These are phyloP conservation scores for Vitis labrusca DNA, from an alignment of 164 flowering plant species.

Conservation along the genomic window DNA sequence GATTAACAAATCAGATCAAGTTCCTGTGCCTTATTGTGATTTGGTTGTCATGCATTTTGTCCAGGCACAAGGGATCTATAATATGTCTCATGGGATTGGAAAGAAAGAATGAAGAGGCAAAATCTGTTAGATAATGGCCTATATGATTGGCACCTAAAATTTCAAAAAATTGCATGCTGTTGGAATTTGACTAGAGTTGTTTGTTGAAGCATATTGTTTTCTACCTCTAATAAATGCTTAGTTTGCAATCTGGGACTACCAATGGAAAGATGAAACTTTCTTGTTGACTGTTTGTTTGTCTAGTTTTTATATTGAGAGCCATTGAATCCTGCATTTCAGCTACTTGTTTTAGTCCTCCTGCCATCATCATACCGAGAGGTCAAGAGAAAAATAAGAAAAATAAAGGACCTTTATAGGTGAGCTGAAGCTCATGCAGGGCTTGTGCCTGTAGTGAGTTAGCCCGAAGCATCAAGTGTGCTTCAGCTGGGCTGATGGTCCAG, in stretches of 20 bases:
- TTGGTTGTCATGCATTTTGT: not conserved
- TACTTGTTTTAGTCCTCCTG: no score
- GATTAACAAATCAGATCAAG: no score
- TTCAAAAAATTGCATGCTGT: not conserved
- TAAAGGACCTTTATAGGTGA: no score
- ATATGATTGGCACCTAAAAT: not conserved
- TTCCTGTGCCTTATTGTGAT: not conserved
- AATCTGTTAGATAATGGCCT: not conserved
- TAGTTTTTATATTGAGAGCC: not conserved
- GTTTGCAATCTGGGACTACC: not conserved
- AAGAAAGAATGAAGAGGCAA: conserved; percentile 60
- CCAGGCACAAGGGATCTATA: conserved; percentile 79
- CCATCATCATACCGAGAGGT: no score
- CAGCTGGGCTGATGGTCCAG: no score
- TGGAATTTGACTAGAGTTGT: not conserved
- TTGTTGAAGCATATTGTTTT: not conserved
- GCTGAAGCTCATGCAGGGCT: no score
- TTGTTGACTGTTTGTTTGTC: not conserved
- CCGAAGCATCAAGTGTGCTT: no score
- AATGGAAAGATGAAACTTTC: conserved; percentile 4
- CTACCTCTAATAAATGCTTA: conserved; percentile 3
- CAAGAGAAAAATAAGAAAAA: no score
- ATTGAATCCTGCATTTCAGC: no score
- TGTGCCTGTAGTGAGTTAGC: no score
- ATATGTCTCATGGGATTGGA: conserved; percentile 84